Evolutionary conservation across 1,139 yeast species (phyloP), one percentile per base, ranked within the genome.

Genomic region (Kodamaea ohmeri): DNA sequence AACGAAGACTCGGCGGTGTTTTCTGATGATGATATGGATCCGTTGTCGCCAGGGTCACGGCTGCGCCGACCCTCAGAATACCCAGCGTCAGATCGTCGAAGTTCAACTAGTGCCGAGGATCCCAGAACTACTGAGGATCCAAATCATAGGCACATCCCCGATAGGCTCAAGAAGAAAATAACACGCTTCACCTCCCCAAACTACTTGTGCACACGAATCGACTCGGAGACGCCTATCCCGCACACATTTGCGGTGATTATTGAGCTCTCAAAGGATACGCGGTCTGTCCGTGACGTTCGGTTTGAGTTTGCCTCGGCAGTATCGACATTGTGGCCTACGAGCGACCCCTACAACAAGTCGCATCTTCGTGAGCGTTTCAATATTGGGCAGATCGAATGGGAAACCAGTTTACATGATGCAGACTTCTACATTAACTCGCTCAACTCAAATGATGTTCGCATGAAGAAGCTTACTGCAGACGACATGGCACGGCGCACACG

Each of bases 291-390:
- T 29, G 62, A 61, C 33, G 42, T 71, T 14, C 51, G 49, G 18
- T 49, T 70, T 32, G 65, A 61, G 38, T 65, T 71, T 43, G 58
- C 55, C 38, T 65, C 72, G 12, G 26, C 50, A 2, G 58, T 67
- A 5, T 58, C 53, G 37, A 63, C 76, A 2, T 56, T 70, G 42
- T 79, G 85, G 85, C 78, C 80, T 5, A 62, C 67, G 25, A 78
- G 78, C 7, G 78, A 78, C 20, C 76, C 78, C 1, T 73, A 73
- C 49, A 70, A 64, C 46, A 67, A 59, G 42, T 49, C 54, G 30
- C 63, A 58, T 36, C 43, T 58, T 18, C 71, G 65, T 39, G 83
- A 79, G 47, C 61, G 61, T 36, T 78, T 74, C 51, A 66, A 65
- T 34, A 65, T 75, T 15, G 82, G 82, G 1, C 55, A 58, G 14